Evolutionary conservation across 306 rosid species (phyloP), one percentile per base, ranked within the genome.

Genomic region (Fragaria vesca): DNA sequence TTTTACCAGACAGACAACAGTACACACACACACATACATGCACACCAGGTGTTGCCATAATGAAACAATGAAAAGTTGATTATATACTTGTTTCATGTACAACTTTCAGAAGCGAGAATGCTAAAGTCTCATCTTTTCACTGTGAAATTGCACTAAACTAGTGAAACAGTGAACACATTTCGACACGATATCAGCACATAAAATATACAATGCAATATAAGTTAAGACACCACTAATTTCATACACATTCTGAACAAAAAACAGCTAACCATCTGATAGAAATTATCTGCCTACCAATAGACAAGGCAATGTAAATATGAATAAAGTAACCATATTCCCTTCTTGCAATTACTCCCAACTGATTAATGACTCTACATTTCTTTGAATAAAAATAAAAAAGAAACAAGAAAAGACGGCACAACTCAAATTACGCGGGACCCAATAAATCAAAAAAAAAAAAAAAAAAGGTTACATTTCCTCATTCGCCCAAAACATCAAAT

Each of bases 341-440:
- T 40, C 68, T 42, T 55, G 77, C 77, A 21, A 21, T 47, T 38
- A 40, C 68, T 57, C 77, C 77, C 54, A 57, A 55, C 11, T 7
- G 52, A 73, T 71, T 28, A 48, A 28, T 71, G 4, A 12, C 26
- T 26, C 74, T 26, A 21, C 12, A 36, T 5, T 72, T 72, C 47
- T 52, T 34, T 51, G 65, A 51, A 10, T 4, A 16, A 8, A 17
- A 66, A n/a, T 15, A 34, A 32, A 51, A 51, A 8, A 13, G 21
- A 15, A 62, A 26, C 12, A 62, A 21, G 3, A 42, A 55, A 8
- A 50, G 8, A 55, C n/a, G 18, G 48, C 66, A 62, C 45, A 47
- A 34, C 48, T 70, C 77, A n/a, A 51, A 40, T 36, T 16, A 38
- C 21, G 73, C 60, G 75, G 83, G 79, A 73, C 71, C 79, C 74